Base-by-base conservation (phyloP, 2,329 filamentous ascomycete species). In the Apiospora phragmitis region DNA sequence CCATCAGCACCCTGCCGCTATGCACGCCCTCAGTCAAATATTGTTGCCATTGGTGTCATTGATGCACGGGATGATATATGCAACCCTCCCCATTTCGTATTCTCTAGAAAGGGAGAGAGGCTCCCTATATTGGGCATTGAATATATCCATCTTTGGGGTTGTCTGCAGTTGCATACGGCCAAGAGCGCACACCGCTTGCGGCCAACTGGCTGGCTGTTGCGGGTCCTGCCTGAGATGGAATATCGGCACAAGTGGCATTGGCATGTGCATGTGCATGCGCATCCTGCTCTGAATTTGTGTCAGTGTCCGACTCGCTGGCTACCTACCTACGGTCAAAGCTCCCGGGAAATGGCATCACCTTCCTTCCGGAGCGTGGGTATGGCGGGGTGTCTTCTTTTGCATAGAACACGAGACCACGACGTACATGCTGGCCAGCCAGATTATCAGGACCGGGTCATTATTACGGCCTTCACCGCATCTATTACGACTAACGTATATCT, bases 161-260 rank as follows among this genome's bases (percentile, higher is more conserved):
- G 55, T n/a, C 9, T 21, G 29, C 32, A n/a, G 21, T 38, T 38
- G 8, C 8, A n/a, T 21, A 1, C 51, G 9, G 29, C 51, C 16
- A 59, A 38, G 18, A 24, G 18, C 18, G 32, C 18, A 62, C 55
- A 62, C 55, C 55, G 55, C 55, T 11, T 62, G 55, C 12, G 49
- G 18, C 49, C 26, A 1, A 55, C 14, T n/a, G 21, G 51, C 16
- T 59, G 16, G 29, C 26, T 32, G 26, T 21, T 35, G 51, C 26
- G 51, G 51, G 51, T 35, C 55, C 32, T 38, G 55, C 55, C 55
- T 16, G n/a, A 62, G 55, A n/a, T 62, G 55, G 55, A 62, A 62
- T n/a, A n/a, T 4, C 55, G 55, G 55, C 55, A 62, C 55, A 62
- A 62, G 29, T 62, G 55, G 55, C 26, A 55, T 55, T 26, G 32